Base-by-base conservation (phyloP, 495 filamentous ascomycete species). In the Penicillium argentinense region DNA sequence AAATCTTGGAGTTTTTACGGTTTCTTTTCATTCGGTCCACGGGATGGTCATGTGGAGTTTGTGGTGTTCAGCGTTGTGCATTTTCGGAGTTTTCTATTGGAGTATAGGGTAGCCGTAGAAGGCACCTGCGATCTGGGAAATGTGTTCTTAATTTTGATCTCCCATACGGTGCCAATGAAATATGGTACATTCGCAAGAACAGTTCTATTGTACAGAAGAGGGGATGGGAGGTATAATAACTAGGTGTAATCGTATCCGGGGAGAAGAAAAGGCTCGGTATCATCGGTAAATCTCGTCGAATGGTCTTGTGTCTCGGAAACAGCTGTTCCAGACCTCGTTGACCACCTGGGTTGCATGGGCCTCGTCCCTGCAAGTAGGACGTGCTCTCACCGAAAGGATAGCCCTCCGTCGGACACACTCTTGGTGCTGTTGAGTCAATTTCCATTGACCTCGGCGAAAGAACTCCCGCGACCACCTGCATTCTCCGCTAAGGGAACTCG, bases 311-410 rank as follows among this genome's bases (percentile, higher is more conserved):
- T 98, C 93, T 25, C 79, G 70, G 60, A 95, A 97, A 67, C 95
- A 97, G 54, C 90, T 96, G 54, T 96, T 91, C 88, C 91, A 98
- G 21, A 97, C 95, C 68, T 95, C 86, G 67, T 96, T 93, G 40
- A 98, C 89, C 27, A 93, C 83, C 67, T 84, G 89, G 29, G 80
- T 78, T 7, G 93, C 95, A 52, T 97, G 87, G 17, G 82, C 84
- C 58, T 95, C 88, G 66, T 95, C 88, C 59, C 87, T 87, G 56
- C 91, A 93, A 24, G 74, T 71, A 37, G 91, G 89, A 52, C 91
- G 75, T 25, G 75, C 78, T 67, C 77, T 71, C 16, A 97, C 82
- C 22, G 87, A 91, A 45, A 86, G 66, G 29, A 86, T 78, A 7
- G 93, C 93, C 52, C 95, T 74, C 57, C 82, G 72, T 41, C 88